Evolutionary conservation across 2,329 filamentous ascomycete genomes (phyloP).

Genomic region (Paraphaeosphaeria sporulosa): DNA sequence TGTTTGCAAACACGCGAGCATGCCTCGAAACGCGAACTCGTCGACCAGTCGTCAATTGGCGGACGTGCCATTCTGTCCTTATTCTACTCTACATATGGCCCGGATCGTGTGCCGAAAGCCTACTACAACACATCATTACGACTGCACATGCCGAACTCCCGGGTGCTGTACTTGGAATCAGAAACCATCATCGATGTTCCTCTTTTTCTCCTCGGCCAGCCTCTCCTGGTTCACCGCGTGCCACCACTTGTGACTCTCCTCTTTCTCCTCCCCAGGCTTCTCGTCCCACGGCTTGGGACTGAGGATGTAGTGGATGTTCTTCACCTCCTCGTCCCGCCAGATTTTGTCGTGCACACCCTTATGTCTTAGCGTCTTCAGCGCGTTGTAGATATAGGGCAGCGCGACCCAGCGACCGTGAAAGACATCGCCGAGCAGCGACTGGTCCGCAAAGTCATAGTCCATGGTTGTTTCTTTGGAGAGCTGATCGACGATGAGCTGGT

Average conservation of each 20-base stretch:
- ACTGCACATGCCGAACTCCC: neutral
- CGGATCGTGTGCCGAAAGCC: neutral
- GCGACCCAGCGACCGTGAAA: slow-evolving; percentile 66
- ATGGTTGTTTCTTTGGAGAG: slow-evolving; percentile 56
- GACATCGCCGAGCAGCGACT: slow-evolving; percentile 64
- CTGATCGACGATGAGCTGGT: slow-evolving; percentile 59
- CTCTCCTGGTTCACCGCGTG: slow-evolving; percentile 61
- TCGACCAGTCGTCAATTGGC: neutral
- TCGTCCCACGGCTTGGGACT: slow-evolving; percentile 71
- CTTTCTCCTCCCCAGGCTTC: slow-evolving; percentile 50
- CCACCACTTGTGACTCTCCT: slow-evolving; percentile 66
- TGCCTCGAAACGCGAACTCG: neutral
- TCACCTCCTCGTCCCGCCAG: slow-evolving; percentile 67
- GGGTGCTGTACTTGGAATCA: slow-evolving; percentile 28
- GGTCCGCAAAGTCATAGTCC: slow-evolving; percentile 67
- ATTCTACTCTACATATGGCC: neutral
- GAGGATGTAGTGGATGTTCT: slow-evolving; percentile 70
- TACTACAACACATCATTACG: neutral
- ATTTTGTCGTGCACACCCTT: slow-evolving; percentile 65
- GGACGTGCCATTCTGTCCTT: neutral
- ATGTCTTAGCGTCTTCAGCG: slow-evolving; percentile 66
- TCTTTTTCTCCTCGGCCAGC: slow-evolving; percentile 55
- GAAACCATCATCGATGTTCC: slow-evolving; percentile 61
- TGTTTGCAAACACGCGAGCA: neutral
- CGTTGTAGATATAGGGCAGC: slow-evolving; percentile 68